Evolutionary conservation across 257 asterid genomes (phyloP).

Genomic region (Solanum etuberosum): DNA sequence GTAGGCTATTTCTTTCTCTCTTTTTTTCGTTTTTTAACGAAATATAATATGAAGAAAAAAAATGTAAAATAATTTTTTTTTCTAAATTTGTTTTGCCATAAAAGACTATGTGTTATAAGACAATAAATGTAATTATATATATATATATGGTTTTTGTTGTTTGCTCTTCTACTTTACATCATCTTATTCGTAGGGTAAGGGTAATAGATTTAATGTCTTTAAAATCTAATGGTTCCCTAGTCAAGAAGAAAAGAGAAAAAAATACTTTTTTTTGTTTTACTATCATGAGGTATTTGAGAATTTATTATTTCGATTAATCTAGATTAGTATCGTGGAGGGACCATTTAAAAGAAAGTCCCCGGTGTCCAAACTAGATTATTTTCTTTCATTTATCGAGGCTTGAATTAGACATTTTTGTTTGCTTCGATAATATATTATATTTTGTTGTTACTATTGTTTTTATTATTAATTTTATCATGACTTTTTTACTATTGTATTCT

Average conservation of each 20-base stretch:
- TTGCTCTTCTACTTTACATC: background rate
- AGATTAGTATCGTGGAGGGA: background rate
- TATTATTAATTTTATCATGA: no score
- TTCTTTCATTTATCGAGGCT: background rate
- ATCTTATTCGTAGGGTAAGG: slow-evolving; percentile 3
- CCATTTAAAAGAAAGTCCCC: background rate
- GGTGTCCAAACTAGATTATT: background rate
- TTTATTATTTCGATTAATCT: background rate
- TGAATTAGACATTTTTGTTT: background rate
- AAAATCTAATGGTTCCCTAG: background rate
- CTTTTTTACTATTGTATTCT: no score
- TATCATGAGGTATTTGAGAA: background rate
- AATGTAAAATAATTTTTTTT: background rate
- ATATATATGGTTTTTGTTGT: background rate
- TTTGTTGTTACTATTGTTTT: no score
- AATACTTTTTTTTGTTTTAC: background rate
- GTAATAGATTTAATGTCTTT: background rate
- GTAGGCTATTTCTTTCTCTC: background rate
- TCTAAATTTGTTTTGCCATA: slow-evolving; percentile 11
- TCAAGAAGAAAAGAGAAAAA: background rate
- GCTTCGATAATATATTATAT: background rate
- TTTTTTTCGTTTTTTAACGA: background rate
- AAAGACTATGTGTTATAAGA: slow-evolving; percentile 4
- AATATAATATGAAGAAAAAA: background rate
- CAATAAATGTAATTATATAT: background rate